Conservation (phyloP, 345 rosid species). For the Turritis glabra region DNA sequence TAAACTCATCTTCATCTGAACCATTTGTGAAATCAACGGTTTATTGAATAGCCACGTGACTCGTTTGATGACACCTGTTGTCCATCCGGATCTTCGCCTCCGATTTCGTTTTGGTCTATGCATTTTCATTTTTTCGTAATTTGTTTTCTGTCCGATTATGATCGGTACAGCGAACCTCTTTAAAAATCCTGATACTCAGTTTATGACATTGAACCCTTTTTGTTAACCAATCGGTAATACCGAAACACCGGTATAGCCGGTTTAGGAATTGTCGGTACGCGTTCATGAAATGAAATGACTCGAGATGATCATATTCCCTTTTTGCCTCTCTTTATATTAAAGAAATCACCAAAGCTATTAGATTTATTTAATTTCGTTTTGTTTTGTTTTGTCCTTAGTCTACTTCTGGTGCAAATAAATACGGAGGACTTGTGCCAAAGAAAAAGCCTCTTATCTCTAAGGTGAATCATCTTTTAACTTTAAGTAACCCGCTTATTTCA, state of each 20-base stretch:
- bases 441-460: constrained; percentile 66
- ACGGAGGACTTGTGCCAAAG: constrained; percentile 77
- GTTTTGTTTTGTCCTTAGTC: constrained; percentile 17
- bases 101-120: background rate
- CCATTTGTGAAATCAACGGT: constrained; percentile 2
- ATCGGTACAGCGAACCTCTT: background rate
- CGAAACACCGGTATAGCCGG: background rate
- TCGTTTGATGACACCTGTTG: background rate
- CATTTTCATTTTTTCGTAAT: background rate
- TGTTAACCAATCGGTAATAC: background rate
- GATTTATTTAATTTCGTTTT: no score
- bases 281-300: background rate
- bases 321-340: background rate
- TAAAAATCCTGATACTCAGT: background rate
- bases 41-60: background rate
- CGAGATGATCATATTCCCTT: background rate
- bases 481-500: background rate
- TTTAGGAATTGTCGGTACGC: constrained; percentile 16
- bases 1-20: background rate
- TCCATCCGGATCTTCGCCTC: background rate
- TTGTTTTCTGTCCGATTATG: constrained; percentile 10
- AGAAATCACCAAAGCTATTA: no score
- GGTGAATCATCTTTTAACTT: constrained; percentile 14
- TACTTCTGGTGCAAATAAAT: constrained; percentile 49
- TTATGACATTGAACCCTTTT: background rate